Evolutionary conservation across 345 rosid genomes (phyloP).

Genomic region (Corymbia maculata): DNA sequence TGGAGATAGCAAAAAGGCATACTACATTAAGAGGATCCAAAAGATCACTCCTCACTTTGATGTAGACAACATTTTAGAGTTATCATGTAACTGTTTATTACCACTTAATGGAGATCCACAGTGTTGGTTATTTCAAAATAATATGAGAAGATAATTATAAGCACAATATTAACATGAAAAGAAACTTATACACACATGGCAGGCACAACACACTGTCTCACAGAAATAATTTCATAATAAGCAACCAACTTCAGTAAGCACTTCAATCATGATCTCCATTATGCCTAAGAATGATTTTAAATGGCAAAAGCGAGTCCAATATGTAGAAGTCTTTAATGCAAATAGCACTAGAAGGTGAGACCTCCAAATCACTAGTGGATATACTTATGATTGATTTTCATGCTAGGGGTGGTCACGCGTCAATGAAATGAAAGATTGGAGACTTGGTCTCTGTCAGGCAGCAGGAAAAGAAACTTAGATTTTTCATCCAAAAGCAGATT

Average conservation of each 20-base stretch:
- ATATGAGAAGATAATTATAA: not conserved
- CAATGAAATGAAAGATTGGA: not conserved
- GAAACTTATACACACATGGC: not conserved
- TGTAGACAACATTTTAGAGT: not conserved
- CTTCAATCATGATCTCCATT: not conserved
- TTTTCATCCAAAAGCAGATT: not conserved
- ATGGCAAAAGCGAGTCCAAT: not conserved
- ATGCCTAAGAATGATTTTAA: not conserved
- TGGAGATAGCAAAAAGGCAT: not conserved
- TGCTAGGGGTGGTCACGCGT: not conserved
- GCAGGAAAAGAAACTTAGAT: not conserved
- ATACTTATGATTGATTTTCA: not conserved
- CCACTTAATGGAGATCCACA: not conserved
- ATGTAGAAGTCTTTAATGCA: not conserved
- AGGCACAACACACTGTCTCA: not conserved
- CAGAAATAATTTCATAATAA: not conserved
- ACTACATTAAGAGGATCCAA: not conserved
- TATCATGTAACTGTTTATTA: not conserved
- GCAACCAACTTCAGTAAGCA: not conserved
- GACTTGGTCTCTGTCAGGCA: not conserved
- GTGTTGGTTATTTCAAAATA: not conserved
- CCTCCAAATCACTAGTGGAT: not conserved
- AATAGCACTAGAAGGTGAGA: not conserved
- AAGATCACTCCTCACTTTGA: not conserved
- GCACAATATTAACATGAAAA: not conserved